Base-by-base conservation (phyloP, 345 rosid genomes). In the Turritis glabra region DNA sequence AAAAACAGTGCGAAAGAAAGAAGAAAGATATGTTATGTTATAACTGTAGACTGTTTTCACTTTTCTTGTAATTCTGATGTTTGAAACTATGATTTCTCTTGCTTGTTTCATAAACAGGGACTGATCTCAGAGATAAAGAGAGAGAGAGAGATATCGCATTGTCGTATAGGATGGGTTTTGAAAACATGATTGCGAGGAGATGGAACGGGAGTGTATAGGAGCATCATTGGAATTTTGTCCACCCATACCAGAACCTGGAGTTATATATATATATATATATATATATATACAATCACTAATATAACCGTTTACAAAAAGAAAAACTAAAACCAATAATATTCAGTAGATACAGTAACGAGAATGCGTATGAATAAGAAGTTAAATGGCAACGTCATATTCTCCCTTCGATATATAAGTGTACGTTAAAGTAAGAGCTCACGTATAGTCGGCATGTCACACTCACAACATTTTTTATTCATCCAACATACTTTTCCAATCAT, bases 401-500 rank as follows among this genome's bases (percentile, higher is more conserved):
- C 38, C 55, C 35, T 21, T 53, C 44, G 32, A 74, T 48, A 66
- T 19, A 40, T 15, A 66, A 54, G 40, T 59, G 54, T 67, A 75
- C 73, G 79, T 75, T 67, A 67, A 75, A 75, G 78, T 75, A 75
- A 58, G 53, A 67, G 73, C 67, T 75, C 73, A 57, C 61, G 78
- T 26, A 67, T 66, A 25, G 50, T 74, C 78, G 58, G 61, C 62
- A 67, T 67, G 73, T 75, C 79, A 58, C 55, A 50, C 46, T 75
- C 79, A 29, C 38, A 2, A 47, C 43, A 58, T 67, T 48, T 43
- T 74, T 67, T 59, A 67, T 67, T 59, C 68, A 52, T 37, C 37
- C 48, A 29, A 75, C 52, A 59, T 75, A 68, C 54, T 43, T 67
- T 67, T 67, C 35, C 62, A 75, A 75, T 75, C 79, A 75, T 75